Base-by-base conservation (phyloP, 2,329 filamentous ascomycete genomes). In the Sporothrix mexicana region DNA sequence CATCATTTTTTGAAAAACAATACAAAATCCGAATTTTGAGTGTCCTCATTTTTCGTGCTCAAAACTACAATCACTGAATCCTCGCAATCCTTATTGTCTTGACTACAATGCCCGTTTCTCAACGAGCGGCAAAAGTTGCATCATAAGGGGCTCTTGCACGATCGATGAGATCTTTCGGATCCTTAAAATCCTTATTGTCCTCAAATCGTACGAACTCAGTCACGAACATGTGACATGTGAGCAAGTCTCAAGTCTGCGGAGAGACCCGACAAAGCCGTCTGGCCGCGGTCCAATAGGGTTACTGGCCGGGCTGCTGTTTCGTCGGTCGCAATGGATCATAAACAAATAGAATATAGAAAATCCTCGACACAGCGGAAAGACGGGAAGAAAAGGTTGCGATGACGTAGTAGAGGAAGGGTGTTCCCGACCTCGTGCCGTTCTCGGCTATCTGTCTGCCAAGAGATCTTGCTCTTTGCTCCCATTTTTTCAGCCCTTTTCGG, bases 1-100 rank as follows among this genome's bases (percentile, higher is more conserved):
- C 17, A 43, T 68, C 12, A 15, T 23, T 59, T 47, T 67, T n/a
- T 51, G 5, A 43, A 69, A 69, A 59, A 49, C 43, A 69, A 71
- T 36, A 70, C 66, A 69, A 70, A 57, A 30, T 30, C 66, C 41
- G 20, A 47, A 15, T n/a, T 51, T 51, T 36, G 43, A 20, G 10
- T 23, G 12, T 3, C 9, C 20, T 17, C 2, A 23, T 25, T 13
- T 20, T 55, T 53, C n/a, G 30, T 57, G 53, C 53, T 57, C 53
- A 25, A 30, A 57, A 4, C 9, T 25, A 25, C 51, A 3, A 55
- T 55, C 51, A 4, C 7, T 30, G 2, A 30, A 2, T 30, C 30
- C 5, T 30, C 30, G 3, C 30, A 36, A 36, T 36, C 30, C 30
- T 36, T 5, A 36, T 36, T 36, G 30, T 36, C 30, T 36, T 7